Base-by-base conservation (phyloP, 2,329 filamentous ascomycete genomes). In the Neonectria faginata region DNA sequence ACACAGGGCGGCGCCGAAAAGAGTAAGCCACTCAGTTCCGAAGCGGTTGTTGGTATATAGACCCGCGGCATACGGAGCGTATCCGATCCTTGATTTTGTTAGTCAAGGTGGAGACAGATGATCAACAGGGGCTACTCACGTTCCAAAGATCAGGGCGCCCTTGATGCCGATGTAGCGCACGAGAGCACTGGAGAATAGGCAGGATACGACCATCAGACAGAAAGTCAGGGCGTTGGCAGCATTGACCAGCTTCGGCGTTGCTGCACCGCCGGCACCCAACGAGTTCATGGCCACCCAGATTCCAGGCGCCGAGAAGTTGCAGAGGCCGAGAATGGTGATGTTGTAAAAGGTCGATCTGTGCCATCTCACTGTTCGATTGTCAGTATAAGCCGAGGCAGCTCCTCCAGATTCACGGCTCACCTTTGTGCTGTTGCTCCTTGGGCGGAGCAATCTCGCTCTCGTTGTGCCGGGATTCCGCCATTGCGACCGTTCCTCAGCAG, bases 221-320 rank as follows among this genome's bases (percentile, higher is more conserved):
- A 93, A 93, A 0, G 90, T 92, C 42, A 92, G 76, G 0, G 90
- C 87, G 69, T 93, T 93, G 14, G 89, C 90, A 0, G 88, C 84
- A 70, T 92, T 92, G 54, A 93, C 88, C 1, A 92, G 82, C 70
- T 88, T 84, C 0, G 91, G 91, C 9, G 84, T 83, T 67, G 88
- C 83, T 31, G 86, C 83, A 3, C 91, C 91, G 53, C 91, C 91
- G 1, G 89, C 91, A 10, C 91, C 91, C 0, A 93, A 84, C 0
- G 86, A 89, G 79, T 92, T 92, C 89, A 92, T 91, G 8, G 89
- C 89, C 12, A 84, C 85, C 90, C 90, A 92, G 65, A 92, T 90
- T 0, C 91, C 91, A 0, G 90, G 91, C 0, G 90, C 90, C 1
- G 88, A 82, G 66, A 93, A 87, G 73, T 91, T 92, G 78, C 89